Evolutionary conservation across 306 rosid genomes (phyloP).

Genomic region (Hylodesmum podocarpum): DNA sequence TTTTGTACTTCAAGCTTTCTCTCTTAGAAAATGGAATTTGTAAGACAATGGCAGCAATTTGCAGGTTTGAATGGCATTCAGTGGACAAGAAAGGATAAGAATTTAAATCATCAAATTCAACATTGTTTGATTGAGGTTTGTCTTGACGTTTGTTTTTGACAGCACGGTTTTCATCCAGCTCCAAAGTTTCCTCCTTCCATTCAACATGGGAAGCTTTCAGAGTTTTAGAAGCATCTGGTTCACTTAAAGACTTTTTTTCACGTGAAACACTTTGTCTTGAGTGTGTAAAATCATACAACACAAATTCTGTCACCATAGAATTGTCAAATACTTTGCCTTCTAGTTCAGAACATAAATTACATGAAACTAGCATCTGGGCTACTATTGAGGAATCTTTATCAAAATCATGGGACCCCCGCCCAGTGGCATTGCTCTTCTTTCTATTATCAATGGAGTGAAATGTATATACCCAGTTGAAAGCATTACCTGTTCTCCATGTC

Average conservation of each 20-base stretch:
- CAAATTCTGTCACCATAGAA: slow-evolving; percentile 78
- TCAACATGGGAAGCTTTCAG: slow-evolving; percentile 44
- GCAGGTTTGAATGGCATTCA: slow-evolving; percentile 58
- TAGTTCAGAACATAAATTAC: slow-evolving; percentile 70
- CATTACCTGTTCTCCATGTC: slow-evolving; percentile 68
- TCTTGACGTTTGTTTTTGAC: slow-evolving; percentile 51
- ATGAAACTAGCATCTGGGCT: slow-evolving; percentile 89
- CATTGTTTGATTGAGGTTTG: slow-evolving; percentile 35
- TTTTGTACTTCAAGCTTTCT: slow-evolving; percentile 74
- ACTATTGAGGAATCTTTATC: slow-evolving; percentile 62
- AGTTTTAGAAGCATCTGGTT: slow-evolving; percentile 38
- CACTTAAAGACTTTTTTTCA: slow-evolving; percentile 36
- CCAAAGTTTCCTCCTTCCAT: slow-evolving; percentile 37
- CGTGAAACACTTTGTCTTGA: slow-evolving; percentile 55
- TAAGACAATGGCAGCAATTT: slow-evolving; percentile 76
- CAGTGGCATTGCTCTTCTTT: slow-evolving; percentile 68
- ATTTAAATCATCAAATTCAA: slow-evolving; percentile 41
- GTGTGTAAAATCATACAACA: slow-evolving; percentile 73
- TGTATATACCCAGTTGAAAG: slow-evolving; percentile 71
- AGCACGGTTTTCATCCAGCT: slow-evolving; percentile 28
- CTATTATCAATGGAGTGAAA: slow-evolving; percentile 67
- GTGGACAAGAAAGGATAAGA: slow-evolving; percentile 45
- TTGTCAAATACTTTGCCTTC: slow-evolving; percentile 58
- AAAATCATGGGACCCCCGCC: slow-evolving; percentile 46
- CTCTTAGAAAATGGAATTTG: slow-evolving; percentile 73